Base-by-base conservation (phyloP, 495 filamentous ascomycete genomes). In the Penicillium fimorum region DNA sequence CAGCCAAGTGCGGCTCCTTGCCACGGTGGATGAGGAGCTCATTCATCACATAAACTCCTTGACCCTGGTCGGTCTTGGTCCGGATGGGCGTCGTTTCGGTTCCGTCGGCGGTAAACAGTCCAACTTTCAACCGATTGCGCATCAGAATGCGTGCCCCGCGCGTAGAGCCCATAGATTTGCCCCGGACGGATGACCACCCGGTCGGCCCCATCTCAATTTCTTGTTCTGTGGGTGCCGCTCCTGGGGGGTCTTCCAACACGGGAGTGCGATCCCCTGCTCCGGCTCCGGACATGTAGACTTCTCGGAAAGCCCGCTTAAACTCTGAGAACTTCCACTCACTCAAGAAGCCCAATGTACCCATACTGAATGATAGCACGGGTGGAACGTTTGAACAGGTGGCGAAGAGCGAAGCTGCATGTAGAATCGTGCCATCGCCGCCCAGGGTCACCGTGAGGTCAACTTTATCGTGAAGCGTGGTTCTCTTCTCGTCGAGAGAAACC, bases 261-360 rank as follows among this genome's bases (percentile, higher is more conserved):
- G 67, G 47, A 0, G 71, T 66, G 6, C 79, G 76, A 53, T 78
- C 76, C 32, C 77, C 76, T 22, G 82, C 84, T 17, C 76, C 78
- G 42, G 90, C 85, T 9, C 92, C 92, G 57, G 89, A 92, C 89
- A 95, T 92, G 72, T 94, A 96, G 25, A 94, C 89, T 67, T 96
- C 91, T 25, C 91, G 80, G 73, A 94, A 96, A 0, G 93, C 94
- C 24, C 88, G 81, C 65, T 93, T 93, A 69, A 92, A 88, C 60
- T 97, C 92, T 11, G 78, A 76, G 69, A 97, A 97, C 60, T 91
- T 93, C 92, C 93, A 97, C 72, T 97, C 94, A 33, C 93, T 92
- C 17, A 98, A 76, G 58, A 98, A 98, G 0, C 94, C 94, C 2
- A 98, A 74, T 0, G 92, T 92, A 6, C 94, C 94, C 92, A 98